Base-by-base conservation (phyloP, 768 basidiomycete species). In the Arthromyces matolae region DNA sequence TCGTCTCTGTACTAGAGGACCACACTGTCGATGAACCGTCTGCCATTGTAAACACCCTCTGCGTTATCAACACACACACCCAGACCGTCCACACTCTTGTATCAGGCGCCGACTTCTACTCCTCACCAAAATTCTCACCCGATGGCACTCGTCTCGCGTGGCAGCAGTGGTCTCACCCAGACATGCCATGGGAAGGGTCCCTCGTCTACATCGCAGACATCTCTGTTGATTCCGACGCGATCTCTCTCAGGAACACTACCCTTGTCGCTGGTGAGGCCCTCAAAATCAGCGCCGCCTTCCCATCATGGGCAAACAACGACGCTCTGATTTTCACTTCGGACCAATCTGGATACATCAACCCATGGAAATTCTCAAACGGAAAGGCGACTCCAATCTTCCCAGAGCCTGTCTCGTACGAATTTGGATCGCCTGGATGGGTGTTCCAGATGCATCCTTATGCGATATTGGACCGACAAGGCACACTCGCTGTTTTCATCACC, bases 21-120 rank as follows among this genome's bases (percentile, higher is more conserved):
- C 86, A 89, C 64, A 86, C 83, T 0, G 58, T 64, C 34, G 74
- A 72, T 32, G 64, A 57, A 3, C 80, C 83, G 0, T 59, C 77
- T 3, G 59, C 73, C 19, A 72, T 86, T 16, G 68, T 77, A 22
- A 89, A 76, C 47, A 72, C 71, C 0, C 75, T 92, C 27, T 72
- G 72, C 42, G 57, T 82, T 44, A 74, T 91, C 55, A 68, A 84
- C 61, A 72, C 73, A 0, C 47, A 53, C 2, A 64, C 69, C 4
- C 71, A 76, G 52, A 63, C 65, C 0, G 60, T 84, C 2, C 62
- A 69, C 6, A 63, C 75, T 4, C 63, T 89, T 32, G 39, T 67
- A 1, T 64, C 71, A 0, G 86, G 83, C 5, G 79, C 80, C 4
- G 86, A 89, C 59, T 91, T 91, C 67, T 92, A 90, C 61, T 72